Evolutionary conservation across 2,329 filamentous ascomycete species (phyloP).

Genomic region (Fusarium sp.): DNA sequence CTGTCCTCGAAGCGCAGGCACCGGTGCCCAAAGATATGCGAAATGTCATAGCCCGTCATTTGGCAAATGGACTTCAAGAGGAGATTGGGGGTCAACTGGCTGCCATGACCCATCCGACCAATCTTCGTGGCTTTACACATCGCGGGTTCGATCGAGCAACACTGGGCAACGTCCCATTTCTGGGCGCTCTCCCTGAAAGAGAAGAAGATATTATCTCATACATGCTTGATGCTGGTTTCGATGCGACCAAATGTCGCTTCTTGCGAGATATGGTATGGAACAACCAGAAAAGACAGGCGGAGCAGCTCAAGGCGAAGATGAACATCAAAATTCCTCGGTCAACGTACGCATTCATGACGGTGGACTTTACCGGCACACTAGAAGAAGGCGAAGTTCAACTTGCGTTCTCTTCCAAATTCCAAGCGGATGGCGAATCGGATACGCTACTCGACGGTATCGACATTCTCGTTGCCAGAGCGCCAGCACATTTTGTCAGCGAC

Average conservation of each 20-base stretch:
- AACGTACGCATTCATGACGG: conserved; percentile 73
- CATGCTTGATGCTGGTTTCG: conserved; percentile 72
- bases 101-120: conserved; percentile 62
- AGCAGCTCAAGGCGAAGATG: conserved; percentile 65
- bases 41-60: conserved; percentile 60
- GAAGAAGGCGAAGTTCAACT: conserved; percentile 76
- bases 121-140: conserved; percentile 67
- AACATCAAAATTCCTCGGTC: conserved; percentile 72
- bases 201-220: conserved; percentile 65
- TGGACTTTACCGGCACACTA: conserved; percentile 73
- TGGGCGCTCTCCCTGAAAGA: conserved; percentile 63
- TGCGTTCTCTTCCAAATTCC: conserved; percentile 75
- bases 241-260: conserved; percentile 60
- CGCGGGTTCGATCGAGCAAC: conserved; percentile 57
- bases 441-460: conserved; percentile 68
- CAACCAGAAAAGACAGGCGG: conserved; percentile 65
- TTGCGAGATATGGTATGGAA: conserved; percentile 62
- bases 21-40: conserved; percentile 60
- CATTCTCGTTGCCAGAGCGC: conserved; percentile 75
- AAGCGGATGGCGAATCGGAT: conserved; percentile 64
- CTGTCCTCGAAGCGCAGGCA: conserved; percentile 73
- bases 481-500: conserved; percentile 77
- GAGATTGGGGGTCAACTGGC: conserved; percentile 66
- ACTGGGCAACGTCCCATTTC: conserved; percentile 56
- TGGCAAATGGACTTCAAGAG: conserved; percentile 62